phyloP scores from a whole-genome alignment of 2,329 filamentous ascomycete species.

The Penicillium aurantiogriseum region DNA sequence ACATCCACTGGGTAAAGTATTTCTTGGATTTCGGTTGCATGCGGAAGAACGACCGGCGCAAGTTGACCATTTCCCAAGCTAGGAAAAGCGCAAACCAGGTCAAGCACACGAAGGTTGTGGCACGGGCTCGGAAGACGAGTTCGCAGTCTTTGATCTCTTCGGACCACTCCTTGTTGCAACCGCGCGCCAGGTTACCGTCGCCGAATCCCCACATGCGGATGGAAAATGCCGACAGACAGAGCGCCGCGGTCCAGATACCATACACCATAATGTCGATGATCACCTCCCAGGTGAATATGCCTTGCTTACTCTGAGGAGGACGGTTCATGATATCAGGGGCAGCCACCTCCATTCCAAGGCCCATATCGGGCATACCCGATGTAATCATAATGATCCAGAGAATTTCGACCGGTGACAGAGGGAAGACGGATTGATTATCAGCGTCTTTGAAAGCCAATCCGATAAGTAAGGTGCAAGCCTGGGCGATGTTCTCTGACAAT shows the following conservation, averaged over 20 bases:
- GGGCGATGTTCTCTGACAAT: too few species aligned
- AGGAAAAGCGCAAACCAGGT: constrained; percentile 74
- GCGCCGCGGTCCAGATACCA: constrained; percentile 67
- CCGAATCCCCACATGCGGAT: constrained; percentile 62
- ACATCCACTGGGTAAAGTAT: constrained; percentile 63
- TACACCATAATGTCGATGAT: constrained; percentile 75
- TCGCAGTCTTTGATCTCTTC: constrained; percentile 52
- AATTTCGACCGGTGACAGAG: constrained; percentile 69
- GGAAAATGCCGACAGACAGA: constrained; percentile 61
- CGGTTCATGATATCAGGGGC: constrained; percentile 72
- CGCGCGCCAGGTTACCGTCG: constrained; percentile 53
- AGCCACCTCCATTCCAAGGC: constrained; percentile 73
- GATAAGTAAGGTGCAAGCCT: too few species aligned
- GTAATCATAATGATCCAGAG: constrained; percentile 92
- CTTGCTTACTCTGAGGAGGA: constrained; percentile 66
- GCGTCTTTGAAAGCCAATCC: too few species aligned
- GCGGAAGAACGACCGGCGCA: constrained; percentile 69
- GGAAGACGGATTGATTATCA: too few species aligned
- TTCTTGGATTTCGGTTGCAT: constrained; percentile 58
- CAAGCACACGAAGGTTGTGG: constrained; percentile 69
- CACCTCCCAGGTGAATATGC: constrained; percentile 73
- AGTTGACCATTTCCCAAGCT: constrained; percentile 72
- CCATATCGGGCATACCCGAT: constrained; percentile 79
- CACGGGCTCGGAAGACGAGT: constrained; percentile 65
- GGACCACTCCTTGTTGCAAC: constrained; percentile 56